Base-by-base conservation (phyloP, 1,284 basidiomycete genomes). In the Marasmius tenuissimus region DNA sequence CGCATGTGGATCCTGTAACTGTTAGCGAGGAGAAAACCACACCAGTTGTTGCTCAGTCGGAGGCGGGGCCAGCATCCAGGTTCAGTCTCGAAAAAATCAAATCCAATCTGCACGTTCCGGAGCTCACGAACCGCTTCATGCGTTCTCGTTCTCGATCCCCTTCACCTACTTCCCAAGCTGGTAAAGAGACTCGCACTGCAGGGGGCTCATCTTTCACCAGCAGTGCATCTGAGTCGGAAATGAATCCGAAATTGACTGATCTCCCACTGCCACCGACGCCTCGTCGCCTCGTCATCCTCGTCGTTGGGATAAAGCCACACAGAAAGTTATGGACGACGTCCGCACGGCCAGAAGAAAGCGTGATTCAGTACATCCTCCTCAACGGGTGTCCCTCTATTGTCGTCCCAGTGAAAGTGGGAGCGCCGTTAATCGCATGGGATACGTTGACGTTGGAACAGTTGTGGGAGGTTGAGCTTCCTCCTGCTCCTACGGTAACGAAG, bases 371-470 rank as follows among this genome's bases (percentile, higher is more conserved):
- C 69, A 74, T 84, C 58, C 74, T 88, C 16, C 76, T 87, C 52
- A 85, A 86, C 70, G 86, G 86, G 3, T 86, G 84, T 68, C 84
- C 85, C 0, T 79, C 83, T 5, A 70, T 88, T 47, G 83, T 88
- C 6, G 72, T 87, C 4, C 86, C 86, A 9, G 85, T 81, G 33
- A 83, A 82, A 69, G 66, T 79, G 6, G 86, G 87, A 37, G 82
- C 83, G 47, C 86, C 86, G 34, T 76, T 89, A 40, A 68, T 87
- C 18, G 84, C 85, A 4, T 88, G 86, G 85, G 84, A 87, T 69
- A 76, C 78, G 18, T 71, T 86, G 64, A 88, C 86, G 22, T 73
- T 88, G 33, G 81, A 84, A 65, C 71, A 84, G 61, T 67, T 89
- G 16, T 87, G 86, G 81, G 75, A 81, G 61, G 74, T 84, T 14